phyloP scores from a whole-genome alignment of 495 filamentous ascomycete genomes.

The Amphirosellinia nigrospora region DNA sequence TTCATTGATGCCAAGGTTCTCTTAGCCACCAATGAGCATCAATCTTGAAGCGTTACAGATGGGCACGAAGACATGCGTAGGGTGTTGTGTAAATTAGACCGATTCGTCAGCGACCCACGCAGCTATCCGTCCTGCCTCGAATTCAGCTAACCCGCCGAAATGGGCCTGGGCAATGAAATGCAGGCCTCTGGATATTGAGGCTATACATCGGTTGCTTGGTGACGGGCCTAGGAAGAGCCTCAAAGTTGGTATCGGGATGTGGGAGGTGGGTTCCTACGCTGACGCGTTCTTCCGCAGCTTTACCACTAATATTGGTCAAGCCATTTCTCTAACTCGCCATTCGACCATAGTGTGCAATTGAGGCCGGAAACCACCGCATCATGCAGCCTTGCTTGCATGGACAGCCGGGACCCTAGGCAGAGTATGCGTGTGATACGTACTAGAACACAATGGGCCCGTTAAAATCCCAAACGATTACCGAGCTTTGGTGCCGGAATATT shows the following conservation, averaged over 20 bases:
- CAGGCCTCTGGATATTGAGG: background rate
- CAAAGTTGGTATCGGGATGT: slow-evolving; percentile 16
- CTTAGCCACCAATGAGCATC: slow-evolving; percentile 6
- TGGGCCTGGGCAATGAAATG: background rate
- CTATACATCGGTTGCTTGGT: background rate
- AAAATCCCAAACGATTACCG: slow-evolving; percentile 1
- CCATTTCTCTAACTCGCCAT: slow-evolving; percentile 1
- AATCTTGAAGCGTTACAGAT: background rate
- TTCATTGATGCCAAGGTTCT: background rate
- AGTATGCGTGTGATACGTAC: background rate
- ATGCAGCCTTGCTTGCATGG: background rate
- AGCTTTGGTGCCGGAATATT: background rate
- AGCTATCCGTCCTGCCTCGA: background rate
- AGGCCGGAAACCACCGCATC: background rate
- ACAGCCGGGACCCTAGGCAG: background rate
- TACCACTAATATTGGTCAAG: slow-evolving; percentile 5
- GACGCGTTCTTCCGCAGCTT: slow-evolving; percentile 11
- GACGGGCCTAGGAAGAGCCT: background rate
- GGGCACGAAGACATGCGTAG: background rate
- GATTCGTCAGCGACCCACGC: slow-evolving; percentile 7
- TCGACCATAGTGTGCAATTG: slow-evolving; percentile 2
- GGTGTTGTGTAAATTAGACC: background rate
- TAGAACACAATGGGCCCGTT: background rate
- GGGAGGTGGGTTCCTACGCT: slow-evolving; percentile 10
- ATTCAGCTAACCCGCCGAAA: background rate